Evolutionary conservation across 106 monocot species (phyloP).

Genomic region (Dactylorhiza incarnata): DNA sequence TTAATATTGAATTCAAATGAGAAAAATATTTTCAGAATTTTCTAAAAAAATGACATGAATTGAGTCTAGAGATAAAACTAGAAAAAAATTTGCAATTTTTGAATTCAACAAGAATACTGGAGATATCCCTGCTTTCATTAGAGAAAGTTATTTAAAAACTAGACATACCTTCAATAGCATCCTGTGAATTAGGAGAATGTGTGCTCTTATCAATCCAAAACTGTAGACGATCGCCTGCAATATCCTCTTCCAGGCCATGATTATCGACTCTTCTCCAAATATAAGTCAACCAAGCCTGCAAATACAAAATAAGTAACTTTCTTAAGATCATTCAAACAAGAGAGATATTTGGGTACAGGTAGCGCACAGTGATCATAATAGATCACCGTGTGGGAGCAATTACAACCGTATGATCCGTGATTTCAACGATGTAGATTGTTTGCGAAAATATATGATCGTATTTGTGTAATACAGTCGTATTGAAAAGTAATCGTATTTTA

Average conservation of each 20-base stretch:
- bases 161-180: constrained; percentile 57
- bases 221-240: constrained; percentile 72
- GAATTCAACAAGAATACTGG: not conserved
- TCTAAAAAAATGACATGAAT: no score
- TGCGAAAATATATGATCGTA: no score
- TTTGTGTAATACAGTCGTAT: no score
- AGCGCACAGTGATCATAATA: no score
- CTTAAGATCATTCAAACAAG: not conserved
- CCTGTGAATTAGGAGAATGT: constrained; percentile 48
- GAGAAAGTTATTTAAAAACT: not conserved
- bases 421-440: no score
- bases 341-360: no score
- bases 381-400: no score
- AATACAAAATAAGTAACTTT: not conserved
- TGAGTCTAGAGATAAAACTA: not conserved
- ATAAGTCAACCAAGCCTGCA: constrained; percentile 79
- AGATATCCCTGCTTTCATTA: not conserved
- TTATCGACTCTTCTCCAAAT: constrained; percentile 77
- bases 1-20: no score
- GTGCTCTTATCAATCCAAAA: constrained; percentile 56
- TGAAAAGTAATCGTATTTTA: no score
- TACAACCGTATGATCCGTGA: no score
- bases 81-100: no score
- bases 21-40: no score
- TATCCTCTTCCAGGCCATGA: constrained; percentile 79